phyloP scores from a whole-genome alignment of 331 rosid species.

The Stylosanthes scabra region DNA sequence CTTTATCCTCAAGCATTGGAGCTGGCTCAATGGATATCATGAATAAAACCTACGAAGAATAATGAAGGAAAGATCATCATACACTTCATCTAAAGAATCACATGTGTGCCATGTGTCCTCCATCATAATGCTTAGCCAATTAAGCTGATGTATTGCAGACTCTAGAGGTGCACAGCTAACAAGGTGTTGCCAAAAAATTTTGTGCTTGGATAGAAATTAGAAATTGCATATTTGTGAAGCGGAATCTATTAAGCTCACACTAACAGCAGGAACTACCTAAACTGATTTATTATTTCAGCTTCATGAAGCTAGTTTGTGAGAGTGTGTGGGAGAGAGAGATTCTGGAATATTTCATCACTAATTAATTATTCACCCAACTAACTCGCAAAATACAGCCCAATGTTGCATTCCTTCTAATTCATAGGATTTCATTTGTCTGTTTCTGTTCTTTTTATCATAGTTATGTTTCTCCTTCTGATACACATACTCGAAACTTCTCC shows the following conservation, averaged over 20 bases:
- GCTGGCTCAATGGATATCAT: slow-evolving; percentile 99
- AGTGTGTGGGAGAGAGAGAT: slow-evolving; percentile 3
- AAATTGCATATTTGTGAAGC: background rate
- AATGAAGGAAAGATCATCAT: slow-evolving; percentile 29
- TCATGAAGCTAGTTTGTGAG: background rate
- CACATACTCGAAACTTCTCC: slow-evolving; percentile 10
- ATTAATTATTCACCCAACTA: slow-evolving; percentile 14
- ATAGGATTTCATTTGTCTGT: background rate
- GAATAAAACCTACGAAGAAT: slow-evolving; percentile 79
- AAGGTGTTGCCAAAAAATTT: background rate
- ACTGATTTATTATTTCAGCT: background rate
- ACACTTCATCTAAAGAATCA: background rate
- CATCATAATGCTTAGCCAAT: background rate
- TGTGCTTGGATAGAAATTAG: background rate
- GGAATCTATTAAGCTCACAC: background rate
- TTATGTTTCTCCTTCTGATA: slow-evolving; percentile 14
- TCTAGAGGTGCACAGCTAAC: background rate
- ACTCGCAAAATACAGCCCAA: slow-evolving; percentile 23
- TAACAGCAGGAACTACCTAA: background rate
- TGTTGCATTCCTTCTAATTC: slow-evolving; percentile 17
- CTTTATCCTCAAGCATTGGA: slow-evolving; percentile 99
- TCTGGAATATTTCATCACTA: slow-evolving; percentile 1
- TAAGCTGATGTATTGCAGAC: background rate
- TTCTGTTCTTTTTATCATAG: background rate
- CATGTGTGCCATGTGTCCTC: too few relatives aligned